Conservation (phyloP, 345 rosid genomes). For the Noccaea bulbosa region DNA sequence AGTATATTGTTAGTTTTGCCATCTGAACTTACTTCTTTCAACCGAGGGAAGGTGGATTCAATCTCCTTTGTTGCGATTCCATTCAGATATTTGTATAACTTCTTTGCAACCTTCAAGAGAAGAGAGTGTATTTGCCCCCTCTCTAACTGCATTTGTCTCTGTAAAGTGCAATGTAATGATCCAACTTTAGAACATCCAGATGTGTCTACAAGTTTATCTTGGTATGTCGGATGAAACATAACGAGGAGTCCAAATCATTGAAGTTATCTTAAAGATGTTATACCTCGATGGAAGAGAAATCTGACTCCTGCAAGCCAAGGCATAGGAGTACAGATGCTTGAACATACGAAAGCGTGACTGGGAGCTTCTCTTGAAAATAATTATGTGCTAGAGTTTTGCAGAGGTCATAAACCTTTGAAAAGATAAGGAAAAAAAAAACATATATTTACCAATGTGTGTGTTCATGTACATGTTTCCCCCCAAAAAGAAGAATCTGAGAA, state of each 20-base stretch:
- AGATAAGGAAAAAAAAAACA: not conserved
- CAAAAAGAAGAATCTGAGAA: not conserved
- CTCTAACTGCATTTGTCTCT: slow-evolving; percentile 87
- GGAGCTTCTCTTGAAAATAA: slow-evolving; percentile 85
- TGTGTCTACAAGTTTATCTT: slow-evolving; percentile 20
- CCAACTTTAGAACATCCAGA: slow-evolving; percentile 16
- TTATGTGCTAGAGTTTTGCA: slow-evolving; percentile 70
- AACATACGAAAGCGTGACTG: slow-evolving; percentile 69
- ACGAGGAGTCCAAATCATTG: not conserved
- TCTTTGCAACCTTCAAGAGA: slow-evolving; percentile 76
- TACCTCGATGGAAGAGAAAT: slow-evolving; percentile 74
- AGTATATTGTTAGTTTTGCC: slow-evolving; percentile 1
- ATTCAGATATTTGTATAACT: slow-evolving; percentile 66
- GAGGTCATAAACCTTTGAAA: slow-evolving; percentile 68
- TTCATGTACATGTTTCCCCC: not conserved
- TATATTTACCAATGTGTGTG: slow-evolving; percentile 11
- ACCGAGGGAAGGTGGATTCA: slow-evolving; percentile 62
- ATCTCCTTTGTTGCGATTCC: slow-evolving; percentile 67
- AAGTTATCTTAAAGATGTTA: slow-evolving; percentile 8
- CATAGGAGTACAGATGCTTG: slow-evolving; percentile 85
- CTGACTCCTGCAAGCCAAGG: slow-evolving; percentile 81
- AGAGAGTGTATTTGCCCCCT: slow-evolving; percentile 68
- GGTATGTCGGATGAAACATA: not conserved
- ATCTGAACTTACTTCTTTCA: slow-evolving; percentile 71
- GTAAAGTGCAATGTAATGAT: slow-evolving; percentile 42